Evolutionary conservation across 345 rosid genomes (phyloP).

Genomic region (Gynandropsis gynandra): DNA sequence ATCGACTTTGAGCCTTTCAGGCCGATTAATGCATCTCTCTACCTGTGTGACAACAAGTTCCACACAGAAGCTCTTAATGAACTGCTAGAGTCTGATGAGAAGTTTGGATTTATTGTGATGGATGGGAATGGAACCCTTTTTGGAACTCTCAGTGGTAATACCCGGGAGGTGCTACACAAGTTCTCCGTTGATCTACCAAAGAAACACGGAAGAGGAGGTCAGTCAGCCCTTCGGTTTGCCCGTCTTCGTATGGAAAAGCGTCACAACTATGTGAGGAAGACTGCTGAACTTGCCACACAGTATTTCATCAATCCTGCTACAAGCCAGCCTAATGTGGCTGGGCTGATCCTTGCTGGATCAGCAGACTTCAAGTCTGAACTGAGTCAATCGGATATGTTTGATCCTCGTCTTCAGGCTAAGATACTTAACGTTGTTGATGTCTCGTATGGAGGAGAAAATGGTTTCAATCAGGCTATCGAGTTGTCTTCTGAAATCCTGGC

Average conservation of each 20-base stretch:
- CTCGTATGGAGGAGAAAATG: slow-evolving; percentile 69
- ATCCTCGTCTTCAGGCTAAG: slow-evolving; percentile 62
- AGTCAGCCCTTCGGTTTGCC: slow-evolving; percentile 73
- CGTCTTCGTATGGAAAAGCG: slow-evolving; percentile 77
- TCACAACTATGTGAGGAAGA: slow-evolving; percentile 72
- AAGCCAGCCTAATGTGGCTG: slow-evolving; percentile 66
- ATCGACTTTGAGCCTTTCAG: slow-evolving; percentile 70
- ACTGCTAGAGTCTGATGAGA: slow-evolving; percentile 68
- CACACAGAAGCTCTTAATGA: slow-evolving; percentile 70
- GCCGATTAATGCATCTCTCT: slow-evolving; percentile 64
- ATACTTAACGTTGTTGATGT: slow-evolving; percentile 65
- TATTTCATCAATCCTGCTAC: slow-evolving; percentile 54
- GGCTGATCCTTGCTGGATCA: slow-evolving; percentile 62
- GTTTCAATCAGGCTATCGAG: slow-evolving; percentile 72
- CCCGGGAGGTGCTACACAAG: slow-evolving; percentile 65
- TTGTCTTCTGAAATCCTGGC: slow-evolving; percentile 55
- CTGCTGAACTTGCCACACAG: slow-evolving; percentile 70
- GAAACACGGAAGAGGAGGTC: slow-evolving; percentile 79
- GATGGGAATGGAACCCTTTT: slow-evolving; percentile 75
- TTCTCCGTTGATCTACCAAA: slow-evolving; percentile 62
- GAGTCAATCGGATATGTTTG: slow-evolving; percentile 74
- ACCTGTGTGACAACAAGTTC: slow-evolving; percentile 67
- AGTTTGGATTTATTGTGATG: slow-evolving; percentile 71
- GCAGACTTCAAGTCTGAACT: slow-evolving; percentile 73
- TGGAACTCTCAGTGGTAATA: slow-evolving; percentile 65